A percentile compares a stretch with the other conserved stretches of the same genome.
Conservation (phyloP, 495 filamentous ascomycete species). For the Annulohypoxylon nitens region DNA sequence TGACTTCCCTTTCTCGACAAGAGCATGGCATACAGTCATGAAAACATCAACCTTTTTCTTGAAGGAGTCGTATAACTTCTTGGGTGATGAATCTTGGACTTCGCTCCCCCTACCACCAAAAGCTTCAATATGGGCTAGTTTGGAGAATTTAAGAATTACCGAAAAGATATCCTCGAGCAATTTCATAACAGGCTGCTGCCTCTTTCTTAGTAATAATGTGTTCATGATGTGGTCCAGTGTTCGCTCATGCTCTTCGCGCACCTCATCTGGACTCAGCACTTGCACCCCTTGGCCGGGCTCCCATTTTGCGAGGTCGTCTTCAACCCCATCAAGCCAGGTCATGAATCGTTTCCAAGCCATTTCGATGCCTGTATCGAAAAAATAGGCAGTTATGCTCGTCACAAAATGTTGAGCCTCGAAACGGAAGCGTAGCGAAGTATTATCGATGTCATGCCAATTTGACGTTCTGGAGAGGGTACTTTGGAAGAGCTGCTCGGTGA, state of each 20-base stretch:
- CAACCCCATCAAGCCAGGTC: constrained; percentile 70
- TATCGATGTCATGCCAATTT: constrained; percentile 47
- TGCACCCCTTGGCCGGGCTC: constrained; percentile 44
- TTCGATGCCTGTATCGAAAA: constrained; percentile 80
- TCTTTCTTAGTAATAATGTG: constrained; percentile 75
- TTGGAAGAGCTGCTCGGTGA: constrained; percentile 77
- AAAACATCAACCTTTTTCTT: constrained; percentile 78
- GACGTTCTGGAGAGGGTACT: constrained; percentile 63
- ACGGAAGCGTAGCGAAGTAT: constrained; percentile 70
- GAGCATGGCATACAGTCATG: constrained; percentile 69
- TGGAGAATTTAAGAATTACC: constrained; percentile 75
- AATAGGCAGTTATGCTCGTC: constrained; percentile 73
- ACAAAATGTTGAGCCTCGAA: constrained; percentile 85
- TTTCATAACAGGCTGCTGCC: constrained; percentile 76
- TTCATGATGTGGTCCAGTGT: constrained; percentile 85
- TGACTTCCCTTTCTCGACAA: constrained; percentile 70
- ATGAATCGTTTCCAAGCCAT: constrained; percentile 79
- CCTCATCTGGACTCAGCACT: constrained; percentile 70
- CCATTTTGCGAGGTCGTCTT: constrained; percentile 59
- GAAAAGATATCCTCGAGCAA: constrained; percentile 84
- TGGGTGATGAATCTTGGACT: constrained; percentile 57
- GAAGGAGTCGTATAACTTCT: constrained; percentile 71
- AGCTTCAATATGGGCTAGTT: constrained; percentile 44
- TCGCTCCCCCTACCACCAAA: constrained; percentile 47
- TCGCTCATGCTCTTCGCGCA: constrained; percentile 79